These are phyloP conservation scores for Barnettozyma sp. DNA, from an alignment of 805 yeast species.

Conservation along the genomic window DNA sequence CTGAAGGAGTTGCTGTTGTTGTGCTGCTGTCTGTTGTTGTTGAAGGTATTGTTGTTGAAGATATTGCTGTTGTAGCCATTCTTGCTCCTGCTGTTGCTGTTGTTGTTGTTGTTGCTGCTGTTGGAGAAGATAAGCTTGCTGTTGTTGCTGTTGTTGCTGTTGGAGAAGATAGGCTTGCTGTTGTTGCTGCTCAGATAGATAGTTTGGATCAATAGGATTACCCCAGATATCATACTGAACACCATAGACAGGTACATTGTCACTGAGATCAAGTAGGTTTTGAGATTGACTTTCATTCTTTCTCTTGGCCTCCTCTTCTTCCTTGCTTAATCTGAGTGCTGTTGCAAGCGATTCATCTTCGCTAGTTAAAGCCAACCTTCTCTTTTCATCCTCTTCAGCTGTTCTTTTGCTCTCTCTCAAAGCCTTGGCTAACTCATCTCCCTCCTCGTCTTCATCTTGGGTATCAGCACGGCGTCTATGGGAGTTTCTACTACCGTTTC, in stretches of 20 bases:
- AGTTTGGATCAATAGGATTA: constrained; percentile 22
- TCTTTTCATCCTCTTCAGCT: constrained; percentile 74
- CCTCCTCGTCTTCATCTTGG: constrained; percentile 41
- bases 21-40: too few species aligned
- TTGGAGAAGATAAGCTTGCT: constrained; percentile 35
- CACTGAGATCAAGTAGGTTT: constrained; percentile 46
- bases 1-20: constrained; percentile 8
- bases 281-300: constrained; percentile 35
- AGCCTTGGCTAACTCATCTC: constrained; percentile 73
- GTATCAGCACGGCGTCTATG: constrained; percentile 27
- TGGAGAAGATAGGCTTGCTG: constrained; percentile 36
- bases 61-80: constrained; percentile 31
- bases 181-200: constrained; percentile 21
- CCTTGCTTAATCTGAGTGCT: constrained; percentile 65
- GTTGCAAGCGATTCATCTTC: constrained; percentile 50
- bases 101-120: constrained; percentile 16
- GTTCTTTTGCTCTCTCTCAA: constrained; percentile 73
- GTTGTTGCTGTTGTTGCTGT: constrained; percentile 37
- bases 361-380: constrained; percentile 39
- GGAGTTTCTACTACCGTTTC: constrained; percentile 26
- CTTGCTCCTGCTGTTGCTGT: constrained; percentile 28
- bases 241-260: constrained; percentile 30
- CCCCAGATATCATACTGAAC: constrained; percentile 26
- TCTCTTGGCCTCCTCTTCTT: constrained; percentile 67
- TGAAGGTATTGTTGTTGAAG: constrained; percentile 33